Base-by-base conservation (phyloP, 73 alveolate genomes). In the Paramecium biaurelia region DNA sequence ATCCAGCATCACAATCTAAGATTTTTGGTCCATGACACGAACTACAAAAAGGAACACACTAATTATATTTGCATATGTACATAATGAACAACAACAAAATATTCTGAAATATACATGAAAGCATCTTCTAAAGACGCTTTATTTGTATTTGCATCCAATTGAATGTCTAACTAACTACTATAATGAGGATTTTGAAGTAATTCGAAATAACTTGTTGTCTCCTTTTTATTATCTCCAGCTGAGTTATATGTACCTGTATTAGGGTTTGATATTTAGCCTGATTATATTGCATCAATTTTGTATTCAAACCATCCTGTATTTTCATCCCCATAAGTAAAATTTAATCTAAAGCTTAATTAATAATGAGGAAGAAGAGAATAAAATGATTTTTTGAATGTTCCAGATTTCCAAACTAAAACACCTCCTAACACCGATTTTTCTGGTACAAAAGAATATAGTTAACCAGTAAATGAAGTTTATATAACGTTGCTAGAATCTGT, bases 41-140 rank as follows among this genome's bases (percentile, higher is more conserved):
- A 14, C 24, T 67, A 67, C 84, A 67, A 67, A 67, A 67, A 24
- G 84, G 84, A 11, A 49, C 84, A 67, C 84, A 67, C 84, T 67
- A 20, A 23, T 67, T 4, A 53, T 53, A 15, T 18, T 15, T 18
- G 6, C 1, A 53, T n/a, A 4, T 53, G 20, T 67, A 67, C 84
- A 67, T 67, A 67, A 12, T 67, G 84, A 23, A 67, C 84, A 30
- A 67, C 21, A 10, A 67, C 38, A 24, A 67, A 67, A 26, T 67
- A 67, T 30, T 67, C 45, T 67, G 84, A 67, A 20, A 67, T 9
- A 24, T 26, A 26, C 84, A 32, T 32, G 28, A 67, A 67, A n/a
- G 49, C 84, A 8, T 67, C 45, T 24, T 67, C 49, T 26, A 53
- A 4, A 53, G 8, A 4, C 2, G 34, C 68, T 53, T 53, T 18